Base-by-base conservation (phyloP, 2,329 filamentous ascomycete genomes). In the Fusarium xyrophilum region DNA sequence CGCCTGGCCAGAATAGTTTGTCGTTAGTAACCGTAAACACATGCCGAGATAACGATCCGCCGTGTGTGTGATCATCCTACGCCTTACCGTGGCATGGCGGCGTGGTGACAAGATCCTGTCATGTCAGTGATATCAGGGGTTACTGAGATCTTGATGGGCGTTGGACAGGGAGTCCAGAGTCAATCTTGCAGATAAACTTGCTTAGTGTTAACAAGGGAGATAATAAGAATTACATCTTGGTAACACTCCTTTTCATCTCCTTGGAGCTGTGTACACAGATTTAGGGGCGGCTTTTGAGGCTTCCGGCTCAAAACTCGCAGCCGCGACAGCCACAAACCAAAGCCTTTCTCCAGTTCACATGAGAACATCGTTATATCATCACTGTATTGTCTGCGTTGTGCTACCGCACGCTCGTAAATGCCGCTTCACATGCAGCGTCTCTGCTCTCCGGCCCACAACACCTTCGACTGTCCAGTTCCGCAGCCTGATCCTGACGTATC, bases 31-130 rank as follows among this genome's bases (percentile, higher is more conserved):
- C 23, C 32, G 21, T 58, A 39, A 44, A 28, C 39, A 35, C 32
- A 25, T 48, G 36, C 36, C 15, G 47, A 54, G 23, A 65, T 44
- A 47, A 35, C 23, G 42, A 44, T 55, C 55, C 55, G 54, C 62
- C 11, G 36, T 32, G 14, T 35, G 11, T 44, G 8, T 44, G 30
- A 35, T 65, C 28, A 33, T 50, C 15, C 36, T 42, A 19, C 23
- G 17, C 8, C 25, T 35, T 36, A 55, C 48, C 13, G n/a, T 28
- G 25, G 17, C n/a, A 56, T 56, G n/a, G n/a, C 35, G 14, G 17
- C 25, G 28, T 39, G 25, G n/a, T 43, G 27, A 25, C 23, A 27
- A 50, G 36, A 66, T 66, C 62, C 66, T 38, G 40, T 36, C 23
- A 36, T 40, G 44, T 27, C 17, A 25, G 36, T 30, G 23, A 52